Evolutionary conservation across 768 basidiomycete genomes (phyloP).

Genomic region (Tulasnella sp.): DNA sequence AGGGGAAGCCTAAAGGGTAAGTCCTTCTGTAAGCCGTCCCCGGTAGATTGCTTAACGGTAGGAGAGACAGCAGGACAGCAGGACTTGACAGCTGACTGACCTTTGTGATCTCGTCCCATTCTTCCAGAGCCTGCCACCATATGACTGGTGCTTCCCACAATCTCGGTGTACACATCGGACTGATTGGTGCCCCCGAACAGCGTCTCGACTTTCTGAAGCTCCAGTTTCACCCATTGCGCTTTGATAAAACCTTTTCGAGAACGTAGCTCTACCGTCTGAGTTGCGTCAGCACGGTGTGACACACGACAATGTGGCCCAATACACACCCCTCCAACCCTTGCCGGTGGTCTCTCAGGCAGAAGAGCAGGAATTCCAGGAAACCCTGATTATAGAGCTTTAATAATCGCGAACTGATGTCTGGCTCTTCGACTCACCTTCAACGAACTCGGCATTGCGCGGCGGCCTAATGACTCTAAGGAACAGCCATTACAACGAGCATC

Average conservation of each 20-base stretch:
- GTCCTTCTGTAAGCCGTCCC: slow-evolving; percentile 57
- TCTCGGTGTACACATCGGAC: slow-evolving; percentile 63
- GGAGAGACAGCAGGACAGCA: not conserved
- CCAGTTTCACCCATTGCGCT: slow-evolving; percentile 86
- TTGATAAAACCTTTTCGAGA: slow-evolving; percentile 60
- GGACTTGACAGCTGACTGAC: slow-evolving; percentile 34
- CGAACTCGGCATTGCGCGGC: slow-evolving; percentile 82
- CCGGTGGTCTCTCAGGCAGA: slow-evolving; percentile 62
- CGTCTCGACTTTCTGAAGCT: slow-evolving; percentile 82
- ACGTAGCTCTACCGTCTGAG: slow-evolving; percentile 76
- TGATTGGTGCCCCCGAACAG: slow-evolving; percentile 59
- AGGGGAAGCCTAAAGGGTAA: slow-evolving; percentile 84
- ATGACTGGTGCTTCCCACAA: slow-evolving; percentile 71
- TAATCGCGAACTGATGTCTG: not conserved
- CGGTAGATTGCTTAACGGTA: too few relatives aligned
- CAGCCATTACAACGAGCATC: too few relatives aligned
- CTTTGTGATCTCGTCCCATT: slow-evolving; percentile 55
- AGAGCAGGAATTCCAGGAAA: slow-evolving; percentile 84
- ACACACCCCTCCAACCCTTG: slow-evolving; percentile 76
- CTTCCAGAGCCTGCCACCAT: slow-evolving; percentile 70
- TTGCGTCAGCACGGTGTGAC: slow-evolving; percentile 12
- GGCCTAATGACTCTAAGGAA: slow-evolving; percentile 59
- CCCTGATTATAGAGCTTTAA: slow-evolving; percentile 30
- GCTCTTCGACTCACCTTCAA: slow-evolving; percentile 42
- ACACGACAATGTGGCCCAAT: slow-evolving; percentile 4